A percentile compares a stretch with the other conserved stretches of the same genome.
phyloP scores from a whole-genome alignment of 176 grass and related monocot species.

The Bromus sterilis region DNA sequence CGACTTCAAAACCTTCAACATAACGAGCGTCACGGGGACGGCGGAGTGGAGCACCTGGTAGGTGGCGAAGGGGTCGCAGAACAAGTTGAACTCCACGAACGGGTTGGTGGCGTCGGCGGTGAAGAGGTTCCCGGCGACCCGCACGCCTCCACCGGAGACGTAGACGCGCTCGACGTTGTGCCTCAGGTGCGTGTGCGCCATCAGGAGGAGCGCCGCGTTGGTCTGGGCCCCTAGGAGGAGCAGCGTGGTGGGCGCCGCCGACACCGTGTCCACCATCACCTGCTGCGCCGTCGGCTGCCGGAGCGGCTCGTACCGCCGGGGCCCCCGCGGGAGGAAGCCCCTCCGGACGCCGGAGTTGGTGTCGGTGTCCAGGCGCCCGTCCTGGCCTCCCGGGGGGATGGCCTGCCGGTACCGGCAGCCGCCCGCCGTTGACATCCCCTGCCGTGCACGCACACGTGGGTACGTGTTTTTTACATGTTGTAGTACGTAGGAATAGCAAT shows the following conservation, averaged over 20 bases:
- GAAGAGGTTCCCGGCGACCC: constrained; percentile 55
- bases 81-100: constrained; percentile 79
- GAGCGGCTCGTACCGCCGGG: constrained; percentile 45
- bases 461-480: background rate
- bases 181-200: constrained; percentile 39
- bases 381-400: constrained; percentile 21
- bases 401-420: constrained; percentile 64
- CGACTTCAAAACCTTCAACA: too few species aligned
- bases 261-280: constrained; percentile 55
- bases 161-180: constrained; percentile 58
- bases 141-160: constrained; percentile 58
- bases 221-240: constrained; percentile 61
- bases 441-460: too few species aligned
- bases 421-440: constrained; percentile 64
- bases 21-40: constrained; percentile 66
- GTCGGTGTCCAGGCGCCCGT: constrained; percentile 44
- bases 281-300: constrained; percentile 57
- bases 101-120: constrained; percentile 52
- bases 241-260: constrained; percentile 40
- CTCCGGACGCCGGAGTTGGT: constrained; percentile 49
- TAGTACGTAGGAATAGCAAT: too few species aligned
- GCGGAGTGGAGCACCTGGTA: constrained; percentile 73
- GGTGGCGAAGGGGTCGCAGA: constrained; percentile 72
- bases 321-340: constrained; percentile 56
- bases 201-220: constrained; percentile 62